A percentile compares a stretch with the other conserved stretches of the same genome.
These are phyloP conservation scores for Aspergillus jensenii DNA, from an alignment of 2,329 filamentous ascomycete species.

Conservation along the genomic window DNA sequence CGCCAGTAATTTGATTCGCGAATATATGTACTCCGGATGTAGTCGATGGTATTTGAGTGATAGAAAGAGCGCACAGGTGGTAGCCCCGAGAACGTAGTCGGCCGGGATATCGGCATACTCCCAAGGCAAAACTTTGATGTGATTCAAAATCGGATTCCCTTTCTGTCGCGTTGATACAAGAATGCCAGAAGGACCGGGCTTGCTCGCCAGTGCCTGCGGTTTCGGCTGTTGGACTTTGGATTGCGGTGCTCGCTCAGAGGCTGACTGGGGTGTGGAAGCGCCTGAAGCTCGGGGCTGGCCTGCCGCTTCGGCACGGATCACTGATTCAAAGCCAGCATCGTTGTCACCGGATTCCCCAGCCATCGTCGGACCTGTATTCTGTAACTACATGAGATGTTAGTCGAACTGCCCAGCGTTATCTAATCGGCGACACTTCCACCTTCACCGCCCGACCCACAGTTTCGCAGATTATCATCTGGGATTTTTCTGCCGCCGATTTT, in stretches of 20 bases:
- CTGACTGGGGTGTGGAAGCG: slow-evolving; percentile 44
- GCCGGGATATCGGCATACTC: slow-evolving; percentile 97
- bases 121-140: slow-evolving; percentile 81
- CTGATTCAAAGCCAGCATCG: slow-evolving; percentile 44
- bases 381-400: not conserved
- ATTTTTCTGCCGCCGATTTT: slow-evolving; percentile 38
- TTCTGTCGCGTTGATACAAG: slow-evolving; percentile 90
- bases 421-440: not conserved
- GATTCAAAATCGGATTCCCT: slow-evolving; percentile 86
- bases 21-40: slow-evolving; percentile 97
- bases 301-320: slow-evolving; percentile 31
- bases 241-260: slow-evolving; percentile 27
- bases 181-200: slow-evolving; percentile 70
- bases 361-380: slow-evolving; percentile 26
- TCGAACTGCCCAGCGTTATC: not conserved
- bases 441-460: slow-evolving; percentile 27
- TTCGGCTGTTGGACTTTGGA: slow-evolving; percentile 78
- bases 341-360: slow-evolving; percentile 52
- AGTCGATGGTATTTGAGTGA: slow-evolving; percentile 96
- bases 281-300: slow-evolving; percentile 48
- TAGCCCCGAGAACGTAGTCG: slow-evolving; percentile 84
- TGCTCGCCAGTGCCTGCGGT: slow-evolving; percentile 75
- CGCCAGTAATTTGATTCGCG: slow-evolving; percentile 78
- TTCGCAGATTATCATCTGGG: slow-evolving; percentile 13
- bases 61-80: slow-evolving; percentile 88